Conservation (phyloP, 2,329 filamentous ascomycete species). For the Monosporascus sp. region DNA sequence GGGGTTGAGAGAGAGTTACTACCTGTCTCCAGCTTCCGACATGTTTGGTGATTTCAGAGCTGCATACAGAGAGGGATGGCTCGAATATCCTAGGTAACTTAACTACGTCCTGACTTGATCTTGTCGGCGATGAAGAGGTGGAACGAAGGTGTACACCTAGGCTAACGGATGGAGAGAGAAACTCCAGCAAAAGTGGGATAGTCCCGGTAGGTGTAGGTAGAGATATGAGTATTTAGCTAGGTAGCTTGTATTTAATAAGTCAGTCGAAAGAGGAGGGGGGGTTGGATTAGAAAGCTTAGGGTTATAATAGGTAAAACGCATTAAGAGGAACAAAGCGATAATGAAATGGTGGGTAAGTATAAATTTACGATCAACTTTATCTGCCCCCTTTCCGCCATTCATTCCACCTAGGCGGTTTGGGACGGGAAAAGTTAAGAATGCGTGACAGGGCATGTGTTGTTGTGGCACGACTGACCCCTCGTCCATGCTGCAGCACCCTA, state of each 20-base stretch:
- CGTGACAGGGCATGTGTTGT: neutral
- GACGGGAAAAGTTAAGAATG: neutral
- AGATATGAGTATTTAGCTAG: too few species aligned
- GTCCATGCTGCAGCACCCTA: neutral
- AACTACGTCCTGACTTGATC: neutral
- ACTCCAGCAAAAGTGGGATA: too few species aligned
- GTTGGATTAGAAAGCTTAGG: neutral
- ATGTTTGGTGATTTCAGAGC: slow-evolving; percentile 24
- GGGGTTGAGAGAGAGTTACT: slow-evolving; percentile 12
- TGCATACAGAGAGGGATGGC: slow-evolving; percentile 1
- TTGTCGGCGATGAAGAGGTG: too few species aligned
- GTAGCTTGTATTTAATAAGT: too few species aligned
- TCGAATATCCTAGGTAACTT: neutral
- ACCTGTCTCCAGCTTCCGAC: slow-evolving; percentile 33
- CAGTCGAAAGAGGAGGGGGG: too few species aligned
- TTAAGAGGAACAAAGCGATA: too few species aligned
- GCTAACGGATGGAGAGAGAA: too few species aligned
- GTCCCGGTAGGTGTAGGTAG: too few species aligned
- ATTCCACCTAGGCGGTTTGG: too few species aligned
- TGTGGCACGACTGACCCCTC: neutral
- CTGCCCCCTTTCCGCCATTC: neutral
- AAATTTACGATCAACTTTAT: neutral
- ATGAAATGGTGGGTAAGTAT: neutral
- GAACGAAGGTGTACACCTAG: too few species aligned
- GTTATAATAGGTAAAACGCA: neutral